Base-by-base conservation (phyloP, 2,329 filamentous ascomycete species). In the Nigrograna mackinnonii region DNA sequence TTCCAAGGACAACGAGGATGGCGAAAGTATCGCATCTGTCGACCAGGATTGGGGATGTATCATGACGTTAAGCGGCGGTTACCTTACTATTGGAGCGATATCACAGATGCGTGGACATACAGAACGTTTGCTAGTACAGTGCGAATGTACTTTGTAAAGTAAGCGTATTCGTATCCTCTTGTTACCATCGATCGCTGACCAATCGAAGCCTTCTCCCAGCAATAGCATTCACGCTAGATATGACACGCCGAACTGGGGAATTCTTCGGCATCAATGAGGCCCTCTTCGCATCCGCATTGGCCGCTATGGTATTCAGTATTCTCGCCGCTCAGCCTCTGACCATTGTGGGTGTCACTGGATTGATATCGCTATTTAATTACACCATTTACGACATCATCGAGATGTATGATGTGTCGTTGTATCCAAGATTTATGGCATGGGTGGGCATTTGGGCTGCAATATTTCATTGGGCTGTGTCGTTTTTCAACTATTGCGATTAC, bases 131-230 rank as follows among this genome's bases (percentile, higher is more conserved):
- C 79, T 5, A 79, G 74, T 44, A 80, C 75, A 0, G 64, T 83
- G 9, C 75, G 77, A 2, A 83, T 82, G 66, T 82, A 81, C 61
- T 82, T 82, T 61, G 77, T 81, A 53, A 79, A 79, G 71, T 74
- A 47, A 47, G 62, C 21, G 39, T 55, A 28, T 28, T n/a, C 24
- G 9, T 28, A n/a, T n/a, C n/a, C n/a, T n/a, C n/a, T n/a, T n/a
- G n/a, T n/a, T n/a, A n/a, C n/a, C n/a, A n/a, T n/a, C n/a, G n/a
- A n/a, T n/a, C n/a, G 11, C 31, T 33, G 31, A 33, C 16, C 11
- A 9, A 13, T 33, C 12, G 6, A 21, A 72, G 76, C 46, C 67
- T 83, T 2, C 69, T 83, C 4, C 80, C 80, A 4, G 80, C 80
- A 0, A 67, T 83, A 3, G 80, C 80, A 2, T 83, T 80, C 49